Evolutionary conservation across 805 yeast genomes (phyloP), one percentile per base, ranked within the genome.

Genomic region (Kodamaea lidongshanica): DNA sequence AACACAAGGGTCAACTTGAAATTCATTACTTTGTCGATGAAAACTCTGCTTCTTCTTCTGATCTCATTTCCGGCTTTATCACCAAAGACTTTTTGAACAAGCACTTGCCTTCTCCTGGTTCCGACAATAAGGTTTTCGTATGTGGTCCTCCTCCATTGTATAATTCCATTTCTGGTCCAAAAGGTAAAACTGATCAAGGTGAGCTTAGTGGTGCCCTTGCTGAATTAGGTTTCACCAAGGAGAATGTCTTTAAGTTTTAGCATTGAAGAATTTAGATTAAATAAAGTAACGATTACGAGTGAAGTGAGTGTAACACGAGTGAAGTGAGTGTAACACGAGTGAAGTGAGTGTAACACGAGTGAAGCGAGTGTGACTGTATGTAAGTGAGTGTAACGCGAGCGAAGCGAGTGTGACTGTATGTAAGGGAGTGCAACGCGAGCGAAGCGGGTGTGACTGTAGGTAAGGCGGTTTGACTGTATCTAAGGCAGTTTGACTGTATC

Each of bases 61-160:
- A 65, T 11, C 87, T 86, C 28, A 56, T 72, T 40, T 59, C 63
- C 24, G 98, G 98, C 31, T 81, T 56, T 71, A 81, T 92, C 52
- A 59, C 81, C 55, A 77, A 80, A 64, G 94, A 83, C 6, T 77
- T 68, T 60, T 65, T 89, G 54, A 52, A 65, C 41, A 54, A 65
- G 37, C 61, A 73, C 56, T 59, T 84, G 42, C 77, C 89, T 35
- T 67, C 70, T 42, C 79, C 96, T 19, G 50, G 70, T 12, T 68
- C 61, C 28, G 81, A 75, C 35, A 38, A 50, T 34, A 74, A 79
- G 58, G 72, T 88, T 35, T 89, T 83, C 47, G 82, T 89, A 34
- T 92, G 98, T 61, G 98, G 98, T 34, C 98, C 98, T 37, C 94
- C 95, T 50, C 82, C 83, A 23, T 70, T 92, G 56, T 84, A 84